phyloP scores from a whole-genome alignment of 345 rosid species.

The Populus simonii region DNA sequence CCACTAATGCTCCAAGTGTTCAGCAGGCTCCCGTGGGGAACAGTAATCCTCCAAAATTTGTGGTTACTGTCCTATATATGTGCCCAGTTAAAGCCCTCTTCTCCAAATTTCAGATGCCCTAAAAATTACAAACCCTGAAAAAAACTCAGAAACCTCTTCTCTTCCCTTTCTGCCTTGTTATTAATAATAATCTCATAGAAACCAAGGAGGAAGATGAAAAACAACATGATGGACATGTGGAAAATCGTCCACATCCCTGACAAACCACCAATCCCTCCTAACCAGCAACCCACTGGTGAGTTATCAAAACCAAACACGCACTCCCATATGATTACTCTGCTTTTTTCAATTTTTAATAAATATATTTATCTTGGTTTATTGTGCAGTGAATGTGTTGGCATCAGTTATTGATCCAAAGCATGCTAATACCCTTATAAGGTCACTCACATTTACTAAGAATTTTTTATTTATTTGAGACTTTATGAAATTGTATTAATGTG shows the following conservation, averaged over 20 bases:
- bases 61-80: no score
- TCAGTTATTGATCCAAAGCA: slow-evolving; percentile 59
- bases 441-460: slow-evolving; percentile 3
- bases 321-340: no score
- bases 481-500: neutral
- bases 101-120: no score
- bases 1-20: no score
- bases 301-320: neutral
- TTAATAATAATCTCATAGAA: no score
- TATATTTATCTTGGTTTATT: neutral
- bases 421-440: slow-evolving; percentile 70
- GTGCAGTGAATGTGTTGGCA: slow-evolving; percentile 60
- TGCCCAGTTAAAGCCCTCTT: no score
- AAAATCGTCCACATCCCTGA: slow-evolving; percentile 55
- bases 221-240: slow-evolving; percentile 4
- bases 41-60: no score
- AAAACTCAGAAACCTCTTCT: no score
- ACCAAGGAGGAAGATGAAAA: no score
- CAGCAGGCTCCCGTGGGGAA: no score
- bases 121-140: no score
- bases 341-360: neutral
- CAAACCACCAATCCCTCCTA: slow-evolving; percentile 45
- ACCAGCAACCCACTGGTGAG: slow-evolving; percentile 63
- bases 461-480: neutral
- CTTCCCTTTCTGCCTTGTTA: no score